Evolutionary conservation across 768 basidiomycete genomes (phyloP).

Genomic region (Russula emetica): DNA sequence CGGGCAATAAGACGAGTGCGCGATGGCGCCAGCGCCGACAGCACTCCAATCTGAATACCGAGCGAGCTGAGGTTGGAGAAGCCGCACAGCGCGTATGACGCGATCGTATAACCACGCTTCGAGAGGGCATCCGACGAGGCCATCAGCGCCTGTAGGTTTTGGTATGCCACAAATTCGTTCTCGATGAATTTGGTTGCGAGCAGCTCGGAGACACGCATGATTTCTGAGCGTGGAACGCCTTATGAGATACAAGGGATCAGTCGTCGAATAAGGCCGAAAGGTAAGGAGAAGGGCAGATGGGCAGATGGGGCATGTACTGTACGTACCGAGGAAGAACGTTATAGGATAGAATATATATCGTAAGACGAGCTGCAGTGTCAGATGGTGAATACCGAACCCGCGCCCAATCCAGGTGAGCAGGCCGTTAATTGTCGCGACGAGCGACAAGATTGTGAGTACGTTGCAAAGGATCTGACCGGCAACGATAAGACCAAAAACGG

Average conservation of each 20-base stretch:
- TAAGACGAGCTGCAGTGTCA: slow-evolving; percentile 80
- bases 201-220: slow-evolving; percentile 72
- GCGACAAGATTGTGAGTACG: slow-evolving; percentile 78
- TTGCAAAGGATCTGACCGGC: slow-evolving; percentile 88
- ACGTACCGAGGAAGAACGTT: slow-evolving; percentile 61
- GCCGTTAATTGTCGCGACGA: slow-evolving; percentile 78
- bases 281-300: slow-evolving; percentile 2
- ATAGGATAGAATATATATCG: slow-evolving; percentile 88
- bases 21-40: slow-evolving; percentile 64
- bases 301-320: not conserved
- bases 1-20: slow-evolving; percentile 66
- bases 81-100: slow-evolving; percentile 84
- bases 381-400: slow-evolving; percentile 75
- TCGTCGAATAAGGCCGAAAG: not conserved
- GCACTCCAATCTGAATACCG: slow-evolving; percentile 81
- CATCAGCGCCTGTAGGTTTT: slow-evolving; percentile 48
- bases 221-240: slow-evolving; percentile 77
- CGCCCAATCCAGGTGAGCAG: slow-evolving; percentile 85
- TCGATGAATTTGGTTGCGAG: slow-evolving; percentile 85
- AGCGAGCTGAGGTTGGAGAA: slow-evolving; percentile 85
- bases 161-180: slow-evolving; percentile 82
- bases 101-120: slow-evolving; percentile 72
- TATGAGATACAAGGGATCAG: slow-evolving; percentile 27
- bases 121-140: slow-evolving; percentile 50
- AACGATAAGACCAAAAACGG: slow-evolving; percentile 77